Evolutionary conservation across 352 stramenopile genomes (phyloP), one percentile per base, ranked within the genome.

Genomic region (Phytophthora parvispora): DNA sequence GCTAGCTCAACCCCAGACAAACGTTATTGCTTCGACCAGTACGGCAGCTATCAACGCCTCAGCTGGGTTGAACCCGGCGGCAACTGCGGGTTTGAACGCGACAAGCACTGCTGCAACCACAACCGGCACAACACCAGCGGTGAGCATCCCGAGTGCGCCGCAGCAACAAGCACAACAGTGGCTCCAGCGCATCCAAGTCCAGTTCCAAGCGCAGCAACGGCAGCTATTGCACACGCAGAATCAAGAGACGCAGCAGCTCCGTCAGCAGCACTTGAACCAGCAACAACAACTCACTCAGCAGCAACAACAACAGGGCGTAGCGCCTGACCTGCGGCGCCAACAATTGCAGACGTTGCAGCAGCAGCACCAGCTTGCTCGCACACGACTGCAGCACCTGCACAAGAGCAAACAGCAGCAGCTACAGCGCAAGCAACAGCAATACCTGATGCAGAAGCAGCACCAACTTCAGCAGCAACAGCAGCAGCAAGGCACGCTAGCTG

Each of bases 351-450:
- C 92, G 9, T 64, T 94, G 47, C 86, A 94, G 38, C 85, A 96
- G 51, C 86, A 93, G 48, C 84, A 95, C 56, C 74, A 90, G 50
- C 62, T 93, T 42, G 86, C 84, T 5, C 83, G 85, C 3, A 82
- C 78, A 25, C 83, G 86, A 2, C 69, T 94, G 12, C 86, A 92
- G 52, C 83, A 93, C 32, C 64, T 92, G 51, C 88, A 95, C 49
- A 94, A 94, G 55, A 84, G 79, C 54, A 94, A 94, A 58, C 88
- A 95, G 50, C 79, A 92, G 42, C 86, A 95, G 47, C 67, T 94
- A n/a, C 81, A 94, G 54, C 81, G 84, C 22, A 93, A 93, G 45
- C 88, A 95, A 49, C 88, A 95, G 22, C 84, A 94, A 32, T 92
- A 93, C 47, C 53, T 95, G 36, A 67, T 90, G 63, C 84, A 92